phyloP scores from a whole-genome alignment of 2,329 filamentous ascomycete species.

The Pyrenophora tritici-repentis region DNA sequence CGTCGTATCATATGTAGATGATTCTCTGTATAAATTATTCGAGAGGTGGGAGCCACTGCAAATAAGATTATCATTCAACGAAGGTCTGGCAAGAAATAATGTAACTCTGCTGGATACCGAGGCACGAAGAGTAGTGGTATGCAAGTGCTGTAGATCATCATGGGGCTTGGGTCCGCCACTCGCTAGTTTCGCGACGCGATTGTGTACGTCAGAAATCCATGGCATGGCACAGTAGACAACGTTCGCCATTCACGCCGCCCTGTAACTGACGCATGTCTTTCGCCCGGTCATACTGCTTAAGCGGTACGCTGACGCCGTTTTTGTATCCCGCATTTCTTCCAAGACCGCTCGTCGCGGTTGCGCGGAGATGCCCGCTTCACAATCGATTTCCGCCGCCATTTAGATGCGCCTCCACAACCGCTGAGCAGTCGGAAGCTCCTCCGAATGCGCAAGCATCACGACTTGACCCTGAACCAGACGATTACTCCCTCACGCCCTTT shows the following conservation, averaged over 20 bases:
- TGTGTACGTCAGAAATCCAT: constrained; percentile 1
- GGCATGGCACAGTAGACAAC: not conserved
- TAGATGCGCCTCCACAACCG: constrained; percentile 38
- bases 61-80: not conserved
- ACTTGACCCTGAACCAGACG: constrained; percentile 80
- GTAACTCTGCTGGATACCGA: not conserved
- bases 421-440: constrained; percentile 9
- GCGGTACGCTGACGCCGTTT: constrained; percentile 51
- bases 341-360: constrained; percentile 25
- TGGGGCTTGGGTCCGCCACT: constrained; percentile 7
- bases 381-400: constrained; percentile 19
- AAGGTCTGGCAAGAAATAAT: not conserved
- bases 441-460: constrained; percentile 29
- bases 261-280: constrained; percentile 34
- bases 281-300: constrained; percentile 35
- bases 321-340: constrained; percentile 51
- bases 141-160: constrained; percentile 8
- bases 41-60: too few relatives aligned
- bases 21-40: too few relatives aligned
- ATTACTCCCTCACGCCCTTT: constrained; percentile 83
- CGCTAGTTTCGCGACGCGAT: constrained; percentile 10
- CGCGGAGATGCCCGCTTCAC: constrained; percentile 24
- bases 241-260: constrained; percentile 1
- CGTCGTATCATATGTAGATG: not conserved
- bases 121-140: not conserved